Base-by-base conservation (phyloP, 164 flowering plant genomes). In the Dillenia suffruticosa region DNA sequence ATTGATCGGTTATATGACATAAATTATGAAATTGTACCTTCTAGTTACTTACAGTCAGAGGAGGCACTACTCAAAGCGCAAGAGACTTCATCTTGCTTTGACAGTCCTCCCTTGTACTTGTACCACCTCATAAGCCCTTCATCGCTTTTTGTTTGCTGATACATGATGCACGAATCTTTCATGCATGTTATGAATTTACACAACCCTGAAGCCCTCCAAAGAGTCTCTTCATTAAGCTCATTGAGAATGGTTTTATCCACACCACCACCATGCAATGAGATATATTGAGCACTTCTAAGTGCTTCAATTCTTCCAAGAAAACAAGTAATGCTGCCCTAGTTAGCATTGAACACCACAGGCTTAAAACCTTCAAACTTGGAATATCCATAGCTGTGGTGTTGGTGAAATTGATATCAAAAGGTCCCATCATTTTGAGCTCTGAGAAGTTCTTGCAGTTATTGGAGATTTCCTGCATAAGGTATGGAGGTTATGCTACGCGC, bases 61-160 rank as follows among this genome's bases (percentile, higher is more conserved):
- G 45, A 22, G n/a, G n/a, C 55, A 19, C 14, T 16, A 17, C 9
- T 79, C 70, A 81, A 55, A 70, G 62, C 2, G 84, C 75, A 52
- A 84, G 86, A 24, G 81, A 75, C 14, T 72, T 82, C 89, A 59
- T 84, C 89, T 7, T 14, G 66, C 54, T 74, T 74, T 87, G 87
- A 85, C 0, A 72, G 62, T 44, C 79, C 81, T 64, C 79, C 78
- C 65, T 81, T 84, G 12, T 85, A 85, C 72, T 64, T 85, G 70
- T 81, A 81, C 90, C 90, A 85, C 78, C 90, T 79, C 72, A 85
- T 56, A 3, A 77, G 65, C 70, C 90, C 90, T 54, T 82, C 83
- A 49, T 85, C 90, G 22, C 46, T 54, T 49, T 49, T 71, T 0
- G 76, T 67, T 14, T 84, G 51, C 59, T 76, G 74, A 63, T 87